These are phyloP conservation scores for Carpinus fangiana DNA, from an alignment of 306 rosid species.

Conservation along the genomic window DNA sequence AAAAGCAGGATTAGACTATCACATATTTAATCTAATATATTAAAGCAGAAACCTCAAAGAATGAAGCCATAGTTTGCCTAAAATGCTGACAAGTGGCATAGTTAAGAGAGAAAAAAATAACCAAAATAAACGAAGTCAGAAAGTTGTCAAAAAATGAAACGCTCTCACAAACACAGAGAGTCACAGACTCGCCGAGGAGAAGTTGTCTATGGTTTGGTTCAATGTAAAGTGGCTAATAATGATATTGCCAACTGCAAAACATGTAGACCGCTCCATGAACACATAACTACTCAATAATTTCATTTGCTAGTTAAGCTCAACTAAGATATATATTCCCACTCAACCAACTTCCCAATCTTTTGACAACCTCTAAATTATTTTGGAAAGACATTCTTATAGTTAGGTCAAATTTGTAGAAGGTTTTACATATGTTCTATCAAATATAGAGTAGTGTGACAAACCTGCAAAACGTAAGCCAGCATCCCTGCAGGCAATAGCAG, in stretches of 20 bases:
- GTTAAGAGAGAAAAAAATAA: too few species aligned
- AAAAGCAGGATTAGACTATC: slow-evolving; percentile 12
- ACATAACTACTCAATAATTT: neutral
- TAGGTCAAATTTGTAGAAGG: neutral
- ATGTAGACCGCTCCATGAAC: neutral
- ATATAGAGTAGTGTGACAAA: slow-evolving; percentile 29
- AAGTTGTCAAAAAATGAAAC: too few species aligned
- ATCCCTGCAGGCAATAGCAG: slow-evolving; percentile 83
- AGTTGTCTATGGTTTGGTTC: too few species aligned
- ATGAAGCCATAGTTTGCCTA: too few species aligned
- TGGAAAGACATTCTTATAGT: neutral
- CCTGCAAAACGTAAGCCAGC: slow-evolving; percentile 89
- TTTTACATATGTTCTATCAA: neutral
- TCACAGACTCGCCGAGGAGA: too few species aligned
- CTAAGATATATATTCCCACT: neutral
- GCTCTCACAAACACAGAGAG: too few species aligned
- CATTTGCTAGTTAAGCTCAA: neutral
- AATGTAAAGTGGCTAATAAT: neutral
- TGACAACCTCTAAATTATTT: neutral
- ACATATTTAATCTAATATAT: neutral
- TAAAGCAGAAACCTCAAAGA: too few species aligned
- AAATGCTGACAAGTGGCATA: too few species aligned
- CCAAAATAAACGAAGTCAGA: too few species aligned
- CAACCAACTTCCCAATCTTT: neutral
- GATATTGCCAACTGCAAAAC: neutral